phyloP scores from a whole-genome alignment of 495 filamentous ascomycete genomes.

The Penicillium crystallinum region DNA sequence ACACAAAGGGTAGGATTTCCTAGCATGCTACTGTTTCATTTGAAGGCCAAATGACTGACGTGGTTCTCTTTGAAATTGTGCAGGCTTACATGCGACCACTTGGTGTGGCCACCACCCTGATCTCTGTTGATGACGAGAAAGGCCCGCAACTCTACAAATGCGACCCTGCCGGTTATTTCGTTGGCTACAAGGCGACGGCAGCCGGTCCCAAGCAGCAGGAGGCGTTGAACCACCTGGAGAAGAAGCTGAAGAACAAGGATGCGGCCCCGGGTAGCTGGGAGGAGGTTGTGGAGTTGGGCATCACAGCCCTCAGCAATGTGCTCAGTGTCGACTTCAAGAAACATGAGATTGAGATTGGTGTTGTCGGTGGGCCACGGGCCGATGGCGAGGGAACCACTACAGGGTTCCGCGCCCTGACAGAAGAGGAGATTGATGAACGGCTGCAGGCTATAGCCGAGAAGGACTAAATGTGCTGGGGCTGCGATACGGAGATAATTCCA shows the following conservation, averaged over 20 bases:
- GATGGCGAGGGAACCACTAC: constrained; percentile 77
- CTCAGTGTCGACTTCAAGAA: constrained; percentile 99
- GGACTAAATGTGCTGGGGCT: constrained; percentile 55
- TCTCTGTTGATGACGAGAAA: constrained; percentile 86
- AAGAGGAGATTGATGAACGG: constrained; percentile 97
- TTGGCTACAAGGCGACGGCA: constrained; percentile 95
- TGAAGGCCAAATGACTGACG: not conserved
- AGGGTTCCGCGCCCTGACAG: constrained; percentile 81
- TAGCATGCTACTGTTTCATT: not conserved
- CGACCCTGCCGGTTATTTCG: constrained; percentile 95
- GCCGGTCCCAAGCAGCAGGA: constrained; percentile 98
- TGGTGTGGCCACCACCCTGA: constrained; percentile 88
- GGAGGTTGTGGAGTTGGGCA: constrained; percentile 94
- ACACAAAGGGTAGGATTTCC: constrained; percentile 75
- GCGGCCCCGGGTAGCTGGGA: constrained; percentile 89
- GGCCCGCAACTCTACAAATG: constrained; percentile 98
- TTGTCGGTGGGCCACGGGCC: constrained; percentile 76
- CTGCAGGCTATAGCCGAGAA: constrained; percentile 97
- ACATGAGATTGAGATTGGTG: constrained; percentile 93
- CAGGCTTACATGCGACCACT: constrained; percentile 98
- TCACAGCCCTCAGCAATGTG: constrained; percentile 89
- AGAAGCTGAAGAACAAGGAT: constrained; percentile 99
- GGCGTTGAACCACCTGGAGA: constrained; percentile 94
- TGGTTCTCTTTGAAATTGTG: constrained; percentile 1
- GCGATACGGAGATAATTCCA: constrained; percentile 6